A percentile compares a stretch with the other conserved stretches of the same genome.
Conservation (phyloP, 148 eudicot genomes). For the Rhododendron kiyosumense region DNA sequence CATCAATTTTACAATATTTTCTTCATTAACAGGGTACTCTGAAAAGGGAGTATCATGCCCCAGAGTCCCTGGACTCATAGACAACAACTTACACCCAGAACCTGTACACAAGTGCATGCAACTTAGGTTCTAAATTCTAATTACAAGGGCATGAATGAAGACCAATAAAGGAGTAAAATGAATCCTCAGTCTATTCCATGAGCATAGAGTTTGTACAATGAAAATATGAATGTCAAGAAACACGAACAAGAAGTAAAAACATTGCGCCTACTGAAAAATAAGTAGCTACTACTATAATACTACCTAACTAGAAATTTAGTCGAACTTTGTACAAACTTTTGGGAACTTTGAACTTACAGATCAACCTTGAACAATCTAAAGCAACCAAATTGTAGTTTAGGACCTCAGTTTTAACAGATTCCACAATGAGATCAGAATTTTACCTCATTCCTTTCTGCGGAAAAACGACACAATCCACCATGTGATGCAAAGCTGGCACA, state of each 20-base stretch:
- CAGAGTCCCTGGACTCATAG: not conserved
- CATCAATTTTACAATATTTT: not conserved
- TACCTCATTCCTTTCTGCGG: conserved; percentile 27
- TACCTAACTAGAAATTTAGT: not conserved
- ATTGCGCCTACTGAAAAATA: not conserved
- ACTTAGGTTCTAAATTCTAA: not conserved
- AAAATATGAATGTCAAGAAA: not conserved
- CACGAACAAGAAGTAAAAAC: not conserved
- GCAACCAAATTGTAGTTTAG: not conserved
- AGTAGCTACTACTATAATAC: not conserved
- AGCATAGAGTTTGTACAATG: not conserved
- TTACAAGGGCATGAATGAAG: not conserved
- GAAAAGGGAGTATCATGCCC: not conserved
- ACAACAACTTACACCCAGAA: not conserved
- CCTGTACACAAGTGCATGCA: not conserved
- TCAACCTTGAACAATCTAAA: not conserved
- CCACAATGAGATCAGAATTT: not conserved
- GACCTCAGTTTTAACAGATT: not conserved
- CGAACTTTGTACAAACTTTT: not conserved
- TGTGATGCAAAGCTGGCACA: conserved; percentile 21
- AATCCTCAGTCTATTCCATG: not conserved
- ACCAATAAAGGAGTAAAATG: not conserved
- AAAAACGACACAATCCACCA: conserved; percentile 25
- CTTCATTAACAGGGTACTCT: not conserved
- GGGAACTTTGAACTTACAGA: not conserved